A percentile compares a stretch with the other conserved stretches of the same genome.
Conservation (phyloP, 768 basidiomycete genomes). For the Boletus coccyginus region DNA sequence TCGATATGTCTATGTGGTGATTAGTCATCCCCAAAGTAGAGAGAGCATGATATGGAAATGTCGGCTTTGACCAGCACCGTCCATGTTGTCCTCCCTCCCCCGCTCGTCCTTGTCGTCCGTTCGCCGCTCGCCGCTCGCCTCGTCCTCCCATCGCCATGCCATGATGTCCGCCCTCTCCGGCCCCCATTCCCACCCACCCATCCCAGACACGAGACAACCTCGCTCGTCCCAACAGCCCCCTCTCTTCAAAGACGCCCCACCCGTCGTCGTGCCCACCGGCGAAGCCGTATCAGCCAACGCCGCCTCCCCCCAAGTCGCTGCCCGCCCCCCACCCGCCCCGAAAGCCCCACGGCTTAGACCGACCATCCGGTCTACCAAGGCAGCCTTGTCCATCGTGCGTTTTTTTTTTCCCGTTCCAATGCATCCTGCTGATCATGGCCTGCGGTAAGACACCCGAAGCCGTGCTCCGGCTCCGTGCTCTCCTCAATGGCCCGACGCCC, state of each 20-base stretch:
- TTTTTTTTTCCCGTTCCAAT: background rate
- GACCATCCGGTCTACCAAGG: conserved; percentile 67
- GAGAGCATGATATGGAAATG: background rate
- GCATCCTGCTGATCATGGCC: background rate
- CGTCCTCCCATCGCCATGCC: conserved; percentile 44
- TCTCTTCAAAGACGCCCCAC: conserved; percentile 44
- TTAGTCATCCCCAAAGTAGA: conserved; percentile 15
- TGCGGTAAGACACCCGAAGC: conserved; percentile 70
- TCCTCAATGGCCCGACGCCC: conserved; percentile 81
- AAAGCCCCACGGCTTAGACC: conserved; percentile 63
- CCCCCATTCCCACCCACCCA: conserved; percentile 23
- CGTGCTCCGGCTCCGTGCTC: conserved; percentile 63
- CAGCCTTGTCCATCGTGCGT: conserved; percentile 71
- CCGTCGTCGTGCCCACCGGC: conserved; percentile 48
- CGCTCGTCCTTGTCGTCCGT: conserved; percentile 4
- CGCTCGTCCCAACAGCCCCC: conserved; percentile 6
- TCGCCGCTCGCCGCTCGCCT: background rate
- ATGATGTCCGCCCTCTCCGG: conserved; percentile 64
- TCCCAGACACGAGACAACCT: conserved; percentile 16
- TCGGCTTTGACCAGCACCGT: background rate
- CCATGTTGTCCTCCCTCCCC: conserved; percentile 24
- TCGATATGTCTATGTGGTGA: conserved; percentile 5
- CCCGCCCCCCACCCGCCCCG: conserved; percentile 68
- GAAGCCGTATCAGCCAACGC: conserved; percentile 53
- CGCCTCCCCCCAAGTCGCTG: conserved; percentile 67